Percentiles rank a stretch among this genome's conserved stretches.
Conservation (phyloP, 2,329 filamentous ascomycete genomes). For the Cercospora sp. region DNA sequence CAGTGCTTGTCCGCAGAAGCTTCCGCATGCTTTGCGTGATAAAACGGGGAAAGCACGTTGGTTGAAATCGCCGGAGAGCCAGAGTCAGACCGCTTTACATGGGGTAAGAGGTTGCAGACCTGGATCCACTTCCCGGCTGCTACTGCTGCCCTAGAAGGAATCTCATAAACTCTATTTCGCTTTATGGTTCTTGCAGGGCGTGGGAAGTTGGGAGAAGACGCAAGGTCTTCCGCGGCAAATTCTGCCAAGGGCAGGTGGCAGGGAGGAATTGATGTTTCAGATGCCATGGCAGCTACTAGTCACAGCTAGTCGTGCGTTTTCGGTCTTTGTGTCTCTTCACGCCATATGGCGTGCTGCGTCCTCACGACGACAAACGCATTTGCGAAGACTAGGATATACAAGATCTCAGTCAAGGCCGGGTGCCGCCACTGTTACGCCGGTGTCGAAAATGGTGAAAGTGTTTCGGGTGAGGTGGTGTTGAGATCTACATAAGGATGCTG, state of each 20-base stretch:
- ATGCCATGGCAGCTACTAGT: background rate
- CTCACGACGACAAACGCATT: background rate
- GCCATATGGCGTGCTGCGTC: background rate
- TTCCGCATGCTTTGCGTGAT: background rate
- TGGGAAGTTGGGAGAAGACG: background rate
- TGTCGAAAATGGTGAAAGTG: background rate
- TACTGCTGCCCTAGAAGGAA: background rate
- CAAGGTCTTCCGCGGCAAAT: background rate
- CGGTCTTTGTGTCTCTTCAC: background rate
- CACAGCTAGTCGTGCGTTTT: background rate
- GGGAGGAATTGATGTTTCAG: background rate
- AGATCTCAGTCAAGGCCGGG: background rate
- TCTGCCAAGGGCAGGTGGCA: background rate
- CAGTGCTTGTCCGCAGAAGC: background rate
- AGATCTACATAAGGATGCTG: background rate
- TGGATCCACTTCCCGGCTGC: background rate
- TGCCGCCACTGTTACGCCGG: background rate
- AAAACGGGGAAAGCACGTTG: conserved; percentile 4
- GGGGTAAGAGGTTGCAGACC: background rate
- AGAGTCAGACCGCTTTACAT: background rate
- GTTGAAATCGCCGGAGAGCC: background rate
- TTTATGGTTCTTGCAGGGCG: background rate
- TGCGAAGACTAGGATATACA: background rate
- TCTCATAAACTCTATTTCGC: background rate
- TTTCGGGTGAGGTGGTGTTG: background rate